Conservation (phyloP, 192 early-diverging fungal genomes). For the Podochytrium sp. region DNA sequence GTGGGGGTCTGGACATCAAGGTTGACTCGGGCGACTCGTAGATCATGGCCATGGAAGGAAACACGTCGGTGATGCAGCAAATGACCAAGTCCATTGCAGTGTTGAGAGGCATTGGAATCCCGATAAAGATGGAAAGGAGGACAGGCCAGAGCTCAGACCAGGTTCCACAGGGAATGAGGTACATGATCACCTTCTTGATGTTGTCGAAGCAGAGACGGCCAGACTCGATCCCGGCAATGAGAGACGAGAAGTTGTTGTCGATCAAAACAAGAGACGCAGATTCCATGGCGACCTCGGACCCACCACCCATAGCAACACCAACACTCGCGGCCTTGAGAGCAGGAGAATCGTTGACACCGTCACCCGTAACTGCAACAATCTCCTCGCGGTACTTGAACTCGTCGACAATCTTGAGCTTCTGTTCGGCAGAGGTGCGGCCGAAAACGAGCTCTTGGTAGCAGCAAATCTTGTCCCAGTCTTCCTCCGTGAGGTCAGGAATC, state of each 20-base stretch:
- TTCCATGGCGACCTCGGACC: conserved; percentile 69
- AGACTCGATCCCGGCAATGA: conserved; percentile 73
- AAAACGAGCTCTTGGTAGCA: conserved; percentile 82
- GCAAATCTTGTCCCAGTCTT: conserved; percentile 70
- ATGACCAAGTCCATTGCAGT: conserved; percentile 62
- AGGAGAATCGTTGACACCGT: conserved; percentile 91
- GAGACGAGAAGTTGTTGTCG: conserved; percentile 69
- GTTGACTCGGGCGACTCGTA: conserved; percentile 78
- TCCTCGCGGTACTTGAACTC: conserved; percentile 71
- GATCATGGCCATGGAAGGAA: conserved; percentile 71
- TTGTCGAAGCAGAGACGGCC: conserved; percentile 89
- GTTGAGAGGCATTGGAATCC: conserved; percentile 77
- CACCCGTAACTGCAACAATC: conserved; percentile 88
- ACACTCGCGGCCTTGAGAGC: conserved; percentile 91
- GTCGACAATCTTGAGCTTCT: conserved; percentile 77
- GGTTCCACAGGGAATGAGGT: conserved; percentile 32
- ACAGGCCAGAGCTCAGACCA: conserved; percentile 78
- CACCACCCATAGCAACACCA: conserved; percentile 85
- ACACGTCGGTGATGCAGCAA: conserved; percentile 58
- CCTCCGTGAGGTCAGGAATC: conserved; percentile 57
- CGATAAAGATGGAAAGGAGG: conserved; percentile 79
- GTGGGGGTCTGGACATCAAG: conserved; percentile 71
- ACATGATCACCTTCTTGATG: conserved; percentile 81
- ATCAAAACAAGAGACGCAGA: conserved; percentile 50
- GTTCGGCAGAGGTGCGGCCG: conserved; percentile 87